phyloP scores from a whole-genome alignment of 2,329 filamentous ascomycete species.

The Passalora sequoiae region DNA sequence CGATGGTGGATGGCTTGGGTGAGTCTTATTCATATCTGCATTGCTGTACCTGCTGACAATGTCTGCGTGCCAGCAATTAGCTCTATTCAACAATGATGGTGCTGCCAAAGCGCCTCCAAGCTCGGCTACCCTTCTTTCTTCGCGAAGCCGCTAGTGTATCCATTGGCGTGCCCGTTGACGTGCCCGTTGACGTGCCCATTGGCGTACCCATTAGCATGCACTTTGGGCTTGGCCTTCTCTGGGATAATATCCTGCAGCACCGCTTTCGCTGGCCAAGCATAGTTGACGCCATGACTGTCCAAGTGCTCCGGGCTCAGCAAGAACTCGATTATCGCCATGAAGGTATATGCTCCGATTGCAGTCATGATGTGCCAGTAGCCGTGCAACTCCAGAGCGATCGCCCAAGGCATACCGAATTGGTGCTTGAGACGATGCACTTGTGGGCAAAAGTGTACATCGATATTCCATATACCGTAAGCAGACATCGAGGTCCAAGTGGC shows the following conservation, averaged over 20 bases:
- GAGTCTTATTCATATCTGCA: neutral
- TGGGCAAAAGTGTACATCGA: constrained; percentile 74
- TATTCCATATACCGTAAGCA: constrained; percentile 70
- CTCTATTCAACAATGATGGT: neutral
- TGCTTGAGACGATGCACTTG: constrained; percentile 62
- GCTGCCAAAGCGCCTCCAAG: too few relatives aligned
- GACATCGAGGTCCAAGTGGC: constrained; percentile 16
- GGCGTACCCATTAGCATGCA: neutral
- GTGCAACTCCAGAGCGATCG: constrained; percentile 65
- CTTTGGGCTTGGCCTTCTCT: neutral
- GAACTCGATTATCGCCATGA: constrained; percentile 28
- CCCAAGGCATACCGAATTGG: constrained; percentile 69
- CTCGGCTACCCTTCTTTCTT: too few relatives aligned
- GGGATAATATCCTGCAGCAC: constrained; percentile 16
- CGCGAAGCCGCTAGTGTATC: too few relatives aligned
- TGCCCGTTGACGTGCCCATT: too few relatives aligned
- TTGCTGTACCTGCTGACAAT: neutral
- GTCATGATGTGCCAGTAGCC: constrained; percentile 78
- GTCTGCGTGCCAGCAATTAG: neutral
- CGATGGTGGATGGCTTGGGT: constrained; percentile 63
- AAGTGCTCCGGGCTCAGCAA: constrained; percentile 16
- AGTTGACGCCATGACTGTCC: constrained; percentile 16
- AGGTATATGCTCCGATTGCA: constrained; percentile 34
- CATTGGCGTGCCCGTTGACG: too few relatives aligned
- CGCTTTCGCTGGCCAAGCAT: constrained; percentile 23